Base-by-base conservation (phyloP, 768 basidiomycete species). In the Suillus paluster region DNA sequence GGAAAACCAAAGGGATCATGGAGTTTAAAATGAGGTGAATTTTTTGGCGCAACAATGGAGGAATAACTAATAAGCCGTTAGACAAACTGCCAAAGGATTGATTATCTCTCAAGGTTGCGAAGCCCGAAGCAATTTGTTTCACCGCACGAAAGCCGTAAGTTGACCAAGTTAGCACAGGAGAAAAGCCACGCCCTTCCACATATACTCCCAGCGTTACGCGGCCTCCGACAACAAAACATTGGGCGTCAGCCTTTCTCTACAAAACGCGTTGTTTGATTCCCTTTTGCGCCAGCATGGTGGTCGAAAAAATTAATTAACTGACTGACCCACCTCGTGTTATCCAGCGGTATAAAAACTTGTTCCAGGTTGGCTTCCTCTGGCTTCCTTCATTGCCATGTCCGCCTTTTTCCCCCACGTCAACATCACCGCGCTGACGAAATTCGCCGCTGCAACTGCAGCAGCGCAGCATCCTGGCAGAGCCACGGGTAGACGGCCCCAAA, bases 401-500 rank as follows among this genome's bases (percentile, higher is more conserved):
- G 44, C 64, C 23, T 66, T 57, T 56, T 74, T 71, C 42, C 73
- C 73, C 50, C 59, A 74, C 58, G 64, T 74, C 70, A 65, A 74
- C 48, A 58, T 75, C 52, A 30, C 39, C 39, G 68, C 68, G 17
- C 66, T 74, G 45, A 70, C 70, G 52, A 63, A 54, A 48, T 74
- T 74, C 54, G 73, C 73, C 44, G 61, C 58, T 33, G 57, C 65
- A 33, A 67, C 71, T 5, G 74, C 70, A 15, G 66, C 63, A 11
- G 64, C 63, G 4, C 72, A 68, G 36, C 69, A 71, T 52, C 53
- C 68, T 11, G 48, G 39, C 53, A 39, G 71, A 53, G 7, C 27
- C 5, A 61, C 27, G 38, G 45, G 30, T 59, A 58, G 42, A 63
- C 63, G 33, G 60, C 57, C 12, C 64, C 62, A 34, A 33, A 58